phyloP scores from a whole-genome alignment of 805 yeast species.

The Myxozyma neotropica region DNA sequence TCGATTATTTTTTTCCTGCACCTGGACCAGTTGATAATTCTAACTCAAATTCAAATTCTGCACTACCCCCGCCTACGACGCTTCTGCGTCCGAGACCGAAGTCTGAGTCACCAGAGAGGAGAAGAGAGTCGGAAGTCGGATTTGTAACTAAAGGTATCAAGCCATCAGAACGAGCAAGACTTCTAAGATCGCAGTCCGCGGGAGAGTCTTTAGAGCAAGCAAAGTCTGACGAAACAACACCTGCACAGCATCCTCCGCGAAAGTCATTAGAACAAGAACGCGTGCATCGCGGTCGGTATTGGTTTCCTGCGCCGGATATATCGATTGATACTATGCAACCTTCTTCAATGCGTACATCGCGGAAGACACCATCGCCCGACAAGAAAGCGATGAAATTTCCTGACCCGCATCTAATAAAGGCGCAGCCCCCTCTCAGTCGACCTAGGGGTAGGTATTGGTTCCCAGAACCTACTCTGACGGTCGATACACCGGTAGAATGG shows the following conservation, averaged over 20 bases:
- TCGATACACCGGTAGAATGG: neutral
- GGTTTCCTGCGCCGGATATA: constrained; percentile 1
- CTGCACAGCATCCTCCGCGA: neutral
- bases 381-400: neutral
- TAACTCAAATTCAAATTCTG: neutral
- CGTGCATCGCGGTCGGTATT: neutral
- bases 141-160: constrained; percentile 5
- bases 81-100: neutral
- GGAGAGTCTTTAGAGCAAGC: neutral
- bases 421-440: neutral
- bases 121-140: neutral
- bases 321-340: neutral
- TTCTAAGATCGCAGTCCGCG: neutral
- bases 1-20: neutral
- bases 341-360: neutral
- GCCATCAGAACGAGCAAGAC: constrained; percentile 5
- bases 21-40: neutral
- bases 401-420: neutral
- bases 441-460: neutral
- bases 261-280: neutral
- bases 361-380: neutral
- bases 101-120: neutral
- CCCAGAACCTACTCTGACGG: constrained; percentile 5
- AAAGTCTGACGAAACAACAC: neutral
- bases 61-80: neutral